Conservation (phyloP, 2,329 filamentous ascomycete genomes). For the Spiromastix sp. region DNA sequence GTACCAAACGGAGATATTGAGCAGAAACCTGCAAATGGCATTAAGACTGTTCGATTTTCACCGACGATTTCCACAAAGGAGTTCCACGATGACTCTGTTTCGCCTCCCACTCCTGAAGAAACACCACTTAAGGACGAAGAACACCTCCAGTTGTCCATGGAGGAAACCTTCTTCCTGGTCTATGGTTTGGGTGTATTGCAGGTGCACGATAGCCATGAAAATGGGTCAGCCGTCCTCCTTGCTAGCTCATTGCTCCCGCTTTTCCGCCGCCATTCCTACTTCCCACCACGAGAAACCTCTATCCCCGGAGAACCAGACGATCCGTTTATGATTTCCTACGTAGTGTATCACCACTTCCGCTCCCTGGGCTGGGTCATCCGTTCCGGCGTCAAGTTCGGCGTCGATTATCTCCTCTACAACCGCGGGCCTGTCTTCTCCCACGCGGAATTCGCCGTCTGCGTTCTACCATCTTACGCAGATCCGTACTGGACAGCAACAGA, state of each 20-base stretch:
- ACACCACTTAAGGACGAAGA: conserved; percentile 48
- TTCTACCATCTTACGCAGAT: conserved; percentile 72
- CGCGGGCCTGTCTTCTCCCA: conserved; percentile 90
- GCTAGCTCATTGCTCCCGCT: conserved; percentile 51
- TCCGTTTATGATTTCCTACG: conserved; percentile 75
- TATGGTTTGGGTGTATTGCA: conserved; percentile 69
- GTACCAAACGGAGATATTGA: conserved; percentile 7
- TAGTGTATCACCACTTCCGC: conserved; percentile 90
- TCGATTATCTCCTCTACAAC: conserved; percentile 90
- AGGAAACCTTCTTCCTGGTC: conserved; percentile 83
- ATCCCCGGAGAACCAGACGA: conserved; percentile 59
- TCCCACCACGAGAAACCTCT: conserved; percentile 44
- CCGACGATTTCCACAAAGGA: conserved; percentile 56
- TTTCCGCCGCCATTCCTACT: conserved; percentile 60
- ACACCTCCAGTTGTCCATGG: conserved; percentile 80
- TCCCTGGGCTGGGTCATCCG: conserved; percentile 92
- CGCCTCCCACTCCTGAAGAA: conserved; percentile 16
- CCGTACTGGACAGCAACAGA: conserved; percentile 54
- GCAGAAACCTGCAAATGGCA: conserved; percentile 10
- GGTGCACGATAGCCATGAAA: conserved; percentile 38
- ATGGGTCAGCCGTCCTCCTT: conserved; percentile 34
- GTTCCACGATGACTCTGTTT: conserved; percentile 28
- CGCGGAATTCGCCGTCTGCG: conserved; percentile 79
- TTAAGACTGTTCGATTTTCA: conserved; percentile 62
- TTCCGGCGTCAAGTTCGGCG: conserved; percentile 85